Conservation (phyloP, 495 filamentous ascomycete species). For the Penicillium macrosclerotiorum region DNA sequence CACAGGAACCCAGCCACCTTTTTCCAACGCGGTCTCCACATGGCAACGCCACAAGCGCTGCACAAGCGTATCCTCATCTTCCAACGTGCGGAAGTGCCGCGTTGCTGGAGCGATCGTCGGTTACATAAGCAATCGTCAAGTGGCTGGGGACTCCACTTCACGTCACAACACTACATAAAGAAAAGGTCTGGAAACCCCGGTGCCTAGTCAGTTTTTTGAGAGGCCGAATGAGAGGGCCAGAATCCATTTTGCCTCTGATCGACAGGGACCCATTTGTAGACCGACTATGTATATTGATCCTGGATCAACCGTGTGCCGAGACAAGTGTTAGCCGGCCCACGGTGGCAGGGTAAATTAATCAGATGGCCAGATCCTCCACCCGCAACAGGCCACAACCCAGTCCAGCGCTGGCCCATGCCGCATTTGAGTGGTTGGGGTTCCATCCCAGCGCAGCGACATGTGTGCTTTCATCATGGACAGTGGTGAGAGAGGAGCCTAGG, state of each 20-base stretch:
- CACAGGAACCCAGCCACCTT: slow-evolving; percentile 17
- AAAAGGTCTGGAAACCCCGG: slow-evolving; percentile 2
- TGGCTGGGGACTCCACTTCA: slow-evolving; percentile 27
- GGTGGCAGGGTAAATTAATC: slow-evolving; percentile 17
- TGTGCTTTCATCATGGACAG: slow-evolving; percentile 58
- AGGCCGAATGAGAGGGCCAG: background rate
- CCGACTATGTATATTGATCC: slow-evolving; percentile 2
- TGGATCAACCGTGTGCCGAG: slow-evolving; percentile 12
- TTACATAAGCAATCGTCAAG: slow-evolving; percentile 9
- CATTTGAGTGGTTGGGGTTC: slow-evolving; percentile 62
- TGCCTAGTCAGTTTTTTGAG: slow-evolving; percentile 31
- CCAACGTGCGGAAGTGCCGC: too few relatives aligned
- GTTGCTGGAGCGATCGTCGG: background rate
- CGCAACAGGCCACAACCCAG: slow-evolving; percentile 62
- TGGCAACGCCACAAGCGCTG: slow-evolving; percentile 11
- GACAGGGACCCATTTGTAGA: background rate
- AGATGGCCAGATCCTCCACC: slow-evolving; percentile 64
- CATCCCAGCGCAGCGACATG: slow-evolving; percentile 58
- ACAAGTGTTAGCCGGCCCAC: background rate
- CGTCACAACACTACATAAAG: slow-evolving; percentile 1
- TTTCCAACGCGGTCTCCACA: slow-evolving; percentile 7
- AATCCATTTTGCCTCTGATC: background rate
- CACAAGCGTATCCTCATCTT: too few relatives aligned
- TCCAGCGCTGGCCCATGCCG: slow-evolving; percentile 64
- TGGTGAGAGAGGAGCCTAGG: slow-evolving; percentile 39